Base-by-base conservation (phyloP, 208 protist species). In the Crithidia acanthocephali region DNA sequence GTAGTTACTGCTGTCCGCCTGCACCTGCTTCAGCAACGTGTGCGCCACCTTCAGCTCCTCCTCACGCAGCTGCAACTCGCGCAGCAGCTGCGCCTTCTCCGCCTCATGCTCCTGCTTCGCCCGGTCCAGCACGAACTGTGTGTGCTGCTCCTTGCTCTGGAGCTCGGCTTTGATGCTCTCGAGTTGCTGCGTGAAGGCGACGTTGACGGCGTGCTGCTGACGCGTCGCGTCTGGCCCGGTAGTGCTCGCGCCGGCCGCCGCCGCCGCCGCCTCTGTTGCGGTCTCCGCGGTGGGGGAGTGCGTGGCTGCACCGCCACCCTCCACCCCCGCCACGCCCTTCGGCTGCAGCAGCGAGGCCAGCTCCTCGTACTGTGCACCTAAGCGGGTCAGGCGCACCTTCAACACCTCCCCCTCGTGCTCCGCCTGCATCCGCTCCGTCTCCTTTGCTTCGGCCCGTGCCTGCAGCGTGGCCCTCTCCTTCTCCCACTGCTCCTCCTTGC, bases 11-110 rank as follows among this genome's bases (percentile, higher is more conserved):
- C 68, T 75, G 50, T 91, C 86, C 37, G 70, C 35, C 74, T 92
- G 84, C 30, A 87, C 68, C 68, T 94, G 84, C 52, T 76, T 80
- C 47, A 91, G 68, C 27, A 94, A 75, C 13, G 84, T 75, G 56
- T 90, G 84, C 44, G 84, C 74, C 27, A 91, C 75, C 25, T 68
- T 68, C 16, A 88, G 69, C 63, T 90, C 86, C 50, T 88, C 86
- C 47, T 94, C 84, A 1, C 85, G 84, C 25, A 69, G 72, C 35
- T 87, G 86, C 27, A 89, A 47, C 53, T 94, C 89, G n/a, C 79
- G 72, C 51, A 84, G 48, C n/a, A 76, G 77, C 40, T 80, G 81
- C 51, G 66, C 53, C 32, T 73, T 73, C 59, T 91, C 83, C 18
- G 68, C 53, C 60, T 90, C 78, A 59, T 81, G 73, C 70, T 79